Percentiles rank a stretch among this genome's conserved stretches.
Evolutionary conservation across 2,329 filamentous ascomycete genomes (phyloP).

Genomic region (Aspergillus sojae): DNA sequence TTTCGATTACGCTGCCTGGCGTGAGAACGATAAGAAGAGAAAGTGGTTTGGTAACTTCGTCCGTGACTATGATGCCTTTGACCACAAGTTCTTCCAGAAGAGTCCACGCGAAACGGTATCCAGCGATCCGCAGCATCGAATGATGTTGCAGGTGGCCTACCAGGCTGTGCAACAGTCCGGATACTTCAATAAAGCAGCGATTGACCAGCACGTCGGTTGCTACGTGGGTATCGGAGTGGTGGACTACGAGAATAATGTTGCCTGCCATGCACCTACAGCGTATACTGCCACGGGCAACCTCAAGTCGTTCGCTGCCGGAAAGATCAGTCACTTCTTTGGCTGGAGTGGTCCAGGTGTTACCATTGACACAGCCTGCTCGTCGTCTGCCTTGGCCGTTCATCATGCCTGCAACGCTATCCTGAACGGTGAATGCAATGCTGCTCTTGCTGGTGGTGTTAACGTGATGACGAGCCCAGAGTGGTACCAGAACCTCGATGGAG

Average conservation of each 20-base stretch:
- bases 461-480: slow-evolving; percentile 31
- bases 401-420: slow-evolving; percentile 26
- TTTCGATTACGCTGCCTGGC: slow-evolving; percentile 22
- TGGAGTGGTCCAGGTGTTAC: slow-evolving; percentile 47
- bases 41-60: slow-evolving; percentile 27
- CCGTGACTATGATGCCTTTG: slow-evolving; percentile 26
- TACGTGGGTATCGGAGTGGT: slow-evolving; percentile 28
- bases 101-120: slow-evolving; percentile 28
- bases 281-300: slow-evolving; percentile 27
- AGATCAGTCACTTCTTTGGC: slow-evolving; percentile 47
- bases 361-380: slow-evolving; percentile 49
- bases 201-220: slow-evolving; percentile 25
- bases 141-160: slow-evolving; percentile 33
- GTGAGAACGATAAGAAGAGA: slow-evolving; percentile 14
- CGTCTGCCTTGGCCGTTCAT: slow-evolving; percentile 41
- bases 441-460: slow-evolving; percentile 41
- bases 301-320: slow-evolving; percentile 28
- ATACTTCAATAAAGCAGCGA: slow-evolving; percentile 21
- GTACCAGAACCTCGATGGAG: slow-evolving; percentile 35
- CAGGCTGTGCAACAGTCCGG: slow-evolving; percentile 36
- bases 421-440: slow-evolving; percentile 26
- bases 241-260: slow-evolving; percentile 34
- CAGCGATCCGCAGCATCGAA: slow-evolving; percentile 35
- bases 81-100: slow-evolving; percentile 38
- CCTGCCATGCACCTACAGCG: slow-evolving; percentile 32